Base-by-base conservation (phyloP, 306 rosid genomes). In the Benincasa hispida region DNA sequence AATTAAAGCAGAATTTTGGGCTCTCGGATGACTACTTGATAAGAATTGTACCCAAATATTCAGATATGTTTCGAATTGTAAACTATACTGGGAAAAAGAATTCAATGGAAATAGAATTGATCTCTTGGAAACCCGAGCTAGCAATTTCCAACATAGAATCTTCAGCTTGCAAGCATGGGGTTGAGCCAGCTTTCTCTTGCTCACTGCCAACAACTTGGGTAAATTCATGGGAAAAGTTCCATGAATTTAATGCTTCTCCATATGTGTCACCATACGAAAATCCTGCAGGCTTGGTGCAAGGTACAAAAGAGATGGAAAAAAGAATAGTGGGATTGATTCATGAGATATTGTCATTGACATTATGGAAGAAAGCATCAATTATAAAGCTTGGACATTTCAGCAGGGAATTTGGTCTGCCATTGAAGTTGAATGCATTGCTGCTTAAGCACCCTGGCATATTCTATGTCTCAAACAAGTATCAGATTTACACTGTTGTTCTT, bases 301-400 rank as follows among this genome's bases (percentile, higher is more conserved):
- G 89, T 57, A 82, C 96, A 0, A 83, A 48, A 86, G 96, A 86
- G 85, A 87, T 86, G 88, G 97, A 93, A 84, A 93, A 93, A 85
- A 89, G 93, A 85, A 86, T 83, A 1, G 88, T 93, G 47, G 93
- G 87, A 10, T 79, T 93, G 87, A 82, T 93, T 56, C 98, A 89
- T 73, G 98, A 91, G 89, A 76, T 93, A 80, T 79, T 93, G 83
- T 88, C 93, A 0, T 83, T 93, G 86, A 89, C 89, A 58, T 80
- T 89, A 45, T 93, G 97, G 97, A 93, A 91, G 83, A 93, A 90
- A 79, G 80, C 84, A 28, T 93, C 96, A 13, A 91, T 93, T 74
- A 37, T 86, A 82, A 91, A 93, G 83, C 87, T 93, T 17, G 87
- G 96, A 24, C 92, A 93, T 85, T 90, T 93, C 78, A 78, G 75